Evolutionary conservation across 805 yeast species (phyloP).

Genomic region (Kodamaea lidongshanica): DNA sequence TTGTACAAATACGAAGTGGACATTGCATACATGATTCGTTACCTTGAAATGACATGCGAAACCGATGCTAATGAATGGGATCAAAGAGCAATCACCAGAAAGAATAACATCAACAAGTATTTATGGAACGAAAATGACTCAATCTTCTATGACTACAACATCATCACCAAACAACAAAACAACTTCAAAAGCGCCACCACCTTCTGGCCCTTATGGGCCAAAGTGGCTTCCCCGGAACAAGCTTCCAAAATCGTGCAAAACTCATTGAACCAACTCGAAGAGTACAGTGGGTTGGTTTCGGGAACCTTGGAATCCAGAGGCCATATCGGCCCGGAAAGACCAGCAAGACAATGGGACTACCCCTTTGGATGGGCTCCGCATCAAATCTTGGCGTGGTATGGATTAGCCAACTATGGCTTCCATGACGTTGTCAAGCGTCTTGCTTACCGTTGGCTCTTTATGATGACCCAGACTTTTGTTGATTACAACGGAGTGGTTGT

Average conservation of each 20-base stretch:
- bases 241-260: constrained; percentile 55
- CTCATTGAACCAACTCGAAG: constrained; percentile 68
- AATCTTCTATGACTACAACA: constrained; percentile 78
- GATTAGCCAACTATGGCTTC: constrained; percentile 68
- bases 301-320: constrained; percentile 77
- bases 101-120: constrained; percentile 52
- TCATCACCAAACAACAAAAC: constrained; percentile 48
- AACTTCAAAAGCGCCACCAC: constrained; percentile 82
- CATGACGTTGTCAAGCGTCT: constrained; percentile 59
- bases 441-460: constrained; percentile 80
- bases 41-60: constrained; percentile 38
- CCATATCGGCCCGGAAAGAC: constrained; percentile 58
- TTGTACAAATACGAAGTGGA: constrained; percentile 87
- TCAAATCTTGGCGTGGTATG: constrained; percentile 91
- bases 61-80: too few relatives aligned
- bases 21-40: constrained; percentile 58
- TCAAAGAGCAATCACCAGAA: constrained; percentile 49
- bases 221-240: constrained; percentile 56
- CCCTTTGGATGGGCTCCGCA: constrained; percentile 99
- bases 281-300: constrained; percentile 81
- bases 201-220: constrained; percentile 90
- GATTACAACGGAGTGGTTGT: constrained; percentile 92
- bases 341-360: constrained; percentile 96
- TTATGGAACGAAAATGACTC: constrained; percentile 80
- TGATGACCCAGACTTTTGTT: constrained; percentile 85